These are phyloP conservation scores for Triticum timopheevii DNA, from an alignment of 176 grass and related monocot species.

Conservation along the genomic window DNA sequence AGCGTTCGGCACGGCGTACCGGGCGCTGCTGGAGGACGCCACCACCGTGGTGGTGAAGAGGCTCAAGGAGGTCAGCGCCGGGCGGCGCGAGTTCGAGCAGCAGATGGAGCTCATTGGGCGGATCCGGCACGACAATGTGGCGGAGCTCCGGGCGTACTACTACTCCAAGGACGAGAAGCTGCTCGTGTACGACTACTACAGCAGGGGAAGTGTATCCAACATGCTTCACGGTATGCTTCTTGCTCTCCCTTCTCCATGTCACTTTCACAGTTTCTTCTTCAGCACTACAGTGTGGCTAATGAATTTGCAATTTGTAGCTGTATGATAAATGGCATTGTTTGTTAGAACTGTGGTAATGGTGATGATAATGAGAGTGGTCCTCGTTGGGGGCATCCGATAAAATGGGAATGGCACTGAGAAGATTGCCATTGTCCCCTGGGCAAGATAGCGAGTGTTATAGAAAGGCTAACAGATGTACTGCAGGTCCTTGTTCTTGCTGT, in stretches of 20 bases:
- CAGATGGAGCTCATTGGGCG: slow-evolving; percentile 88
- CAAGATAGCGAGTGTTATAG: background rate
- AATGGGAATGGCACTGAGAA: background rate
- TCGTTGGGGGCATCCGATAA: background rate
- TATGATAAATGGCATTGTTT: background rate
- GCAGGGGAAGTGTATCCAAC: slow-evolving; percentile 75
- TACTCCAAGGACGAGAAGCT: slow-evolving; percentile 99
- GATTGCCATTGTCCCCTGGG: background rate
- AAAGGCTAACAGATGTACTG: background rate
- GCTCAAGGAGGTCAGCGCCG: slow-evolving; percentile 81
- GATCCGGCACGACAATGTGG: slow-evolving; percentile 77
- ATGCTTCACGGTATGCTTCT: slow-evolving; percentile 73
- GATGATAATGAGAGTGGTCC: background rate
- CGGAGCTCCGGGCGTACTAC: slow-evolving; percentile 82
- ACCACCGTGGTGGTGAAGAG: slow-evolving; percentile 90
- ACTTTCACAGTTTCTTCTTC: background rate
- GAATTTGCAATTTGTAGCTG: background rate
- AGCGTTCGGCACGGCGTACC: slow-evolving; percentile 84
- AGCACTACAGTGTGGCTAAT: background rate
- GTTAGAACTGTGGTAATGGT: background rate
- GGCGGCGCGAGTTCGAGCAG: slow-evolving; percentile 89
- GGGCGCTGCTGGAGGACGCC: slow-evolving; percentile 85
- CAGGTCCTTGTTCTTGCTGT: background rate
- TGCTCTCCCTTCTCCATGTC: background rate
- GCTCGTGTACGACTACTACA: slow-evolving; percentile 78